These are phyloP conservation scores for Funneliformis mosseae DNA, from an alignment of 192 early-diverging fungal genomes.

Conservation along the genomic window DNA sequence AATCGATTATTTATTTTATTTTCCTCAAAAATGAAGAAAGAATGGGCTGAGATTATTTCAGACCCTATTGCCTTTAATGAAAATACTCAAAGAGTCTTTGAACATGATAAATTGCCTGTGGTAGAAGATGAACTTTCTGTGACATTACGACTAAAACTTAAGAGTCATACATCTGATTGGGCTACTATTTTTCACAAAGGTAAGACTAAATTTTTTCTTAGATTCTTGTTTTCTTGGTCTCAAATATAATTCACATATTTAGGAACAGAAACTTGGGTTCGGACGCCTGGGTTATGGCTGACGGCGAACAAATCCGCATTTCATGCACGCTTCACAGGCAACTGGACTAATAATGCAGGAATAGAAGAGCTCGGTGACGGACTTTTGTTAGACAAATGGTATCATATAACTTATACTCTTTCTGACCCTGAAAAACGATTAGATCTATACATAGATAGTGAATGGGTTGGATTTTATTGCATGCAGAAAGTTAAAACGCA, in stretches of 20 bases:
- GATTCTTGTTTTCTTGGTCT: not conserved
- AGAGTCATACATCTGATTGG: not conserved
- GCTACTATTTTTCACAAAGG: slow-evolving; percentile 29
- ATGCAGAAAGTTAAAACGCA: not conserved
- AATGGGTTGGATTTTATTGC: not conserved
- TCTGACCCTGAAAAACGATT: slow-evolving; percentile 28
- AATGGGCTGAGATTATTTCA: too few species aligned
- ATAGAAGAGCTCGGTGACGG: not conserved
- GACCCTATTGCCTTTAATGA: too few species aligned
- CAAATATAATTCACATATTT: not conserved
- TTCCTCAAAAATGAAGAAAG: too few species aligned
- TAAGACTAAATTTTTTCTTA: not conserved
- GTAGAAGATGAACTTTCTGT: not conserved
- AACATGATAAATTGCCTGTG: not conserved
- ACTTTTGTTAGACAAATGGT: slow-evolving; percentile 27
- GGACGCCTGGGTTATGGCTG: not conserved
- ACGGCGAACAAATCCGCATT: not conserved
- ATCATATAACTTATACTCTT: slow-evolving; percentile 26
- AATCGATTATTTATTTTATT: too few species aligned
- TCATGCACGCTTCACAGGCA: slow-evolving; percentile 17
- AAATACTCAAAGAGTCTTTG: too few species aligned
- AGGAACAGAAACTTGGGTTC: not conserved
- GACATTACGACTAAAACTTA: slow-evolving; percentile 14
- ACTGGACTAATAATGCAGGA: not conserved
- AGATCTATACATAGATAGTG: not conserved